phyloP scores from a whole-genome alignment of 1,284 basidiomycete species.

The Phellopilus nigrolimitatus region DNA sequence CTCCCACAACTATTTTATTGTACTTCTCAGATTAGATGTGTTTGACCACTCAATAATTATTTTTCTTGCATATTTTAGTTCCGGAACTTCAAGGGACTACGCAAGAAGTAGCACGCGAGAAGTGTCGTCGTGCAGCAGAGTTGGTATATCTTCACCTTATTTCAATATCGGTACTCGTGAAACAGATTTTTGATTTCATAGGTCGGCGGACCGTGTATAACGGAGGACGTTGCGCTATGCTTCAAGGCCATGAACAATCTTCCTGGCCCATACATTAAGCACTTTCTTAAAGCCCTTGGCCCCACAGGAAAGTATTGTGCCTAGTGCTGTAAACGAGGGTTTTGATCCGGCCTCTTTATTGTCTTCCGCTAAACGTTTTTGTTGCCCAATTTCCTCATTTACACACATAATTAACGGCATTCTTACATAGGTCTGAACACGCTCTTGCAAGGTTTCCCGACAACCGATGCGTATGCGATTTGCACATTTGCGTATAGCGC shows the following conservation, averaged over 20 bases:
- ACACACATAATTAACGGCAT: no score
- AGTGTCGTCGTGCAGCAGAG: conserved; percentile 83
- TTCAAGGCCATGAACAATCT: conserved; percentile 87
- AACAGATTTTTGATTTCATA: conserved; percentile 27
- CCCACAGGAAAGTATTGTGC: conserved; percentile 54
- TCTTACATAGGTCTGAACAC: conserved; percentile 67
- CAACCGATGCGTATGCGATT: conserved; percentile 80
- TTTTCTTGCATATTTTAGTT: no score
- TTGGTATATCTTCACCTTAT: conserved; percentile 42
- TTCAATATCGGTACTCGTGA: conserved; percentile 1
- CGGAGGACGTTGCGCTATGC: conserved; percentile 94
- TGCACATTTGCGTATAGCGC: conserved; percentile 95
- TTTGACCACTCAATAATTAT: no score
- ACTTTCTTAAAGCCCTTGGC: conserved; percentile 78
- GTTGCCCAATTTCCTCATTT: no score
- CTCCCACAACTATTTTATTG: conserved; percentile 24
- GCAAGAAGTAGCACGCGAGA: conserved; percentile 84
- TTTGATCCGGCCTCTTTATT: background rate
- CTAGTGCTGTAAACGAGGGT: background rate
- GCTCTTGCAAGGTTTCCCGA: conserved; percentile 80
- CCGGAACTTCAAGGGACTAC: conserved; percentile 95
- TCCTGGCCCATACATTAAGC: conserved; percentile 96
- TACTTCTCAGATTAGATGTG: no score
- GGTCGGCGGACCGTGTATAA: conserved; percentile 86
- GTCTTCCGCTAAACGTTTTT: no score